Evolutionary conservation across 2,329 filamentous ascomycete species (phyloP).

Genomic region (Clonostachys chloroleuca): DNA sequence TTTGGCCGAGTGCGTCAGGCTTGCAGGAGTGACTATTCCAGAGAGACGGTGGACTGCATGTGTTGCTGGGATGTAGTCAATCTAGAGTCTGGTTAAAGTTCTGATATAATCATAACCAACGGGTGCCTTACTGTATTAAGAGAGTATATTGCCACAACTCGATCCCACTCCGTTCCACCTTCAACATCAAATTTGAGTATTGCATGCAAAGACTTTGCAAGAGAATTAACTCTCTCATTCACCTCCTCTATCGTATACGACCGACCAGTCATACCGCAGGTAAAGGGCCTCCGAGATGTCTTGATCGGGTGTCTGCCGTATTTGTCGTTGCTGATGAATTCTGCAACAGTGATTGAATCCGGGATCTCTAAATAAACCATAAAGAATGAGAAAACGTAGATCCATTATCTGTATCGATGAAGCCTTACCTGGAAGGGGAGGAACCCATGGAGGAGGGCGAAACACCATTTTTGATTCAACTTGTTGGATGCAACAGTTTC

Average conservation of each 20-base stretch:
- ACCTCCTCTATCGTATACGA: constrained; percentile 61
- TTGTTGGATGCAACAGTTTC: no score
- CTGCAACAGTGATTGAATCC: constrained; percentile 68
- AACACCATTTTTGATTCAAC: no score
- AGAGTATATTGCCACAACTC: constrained; percentile 73
- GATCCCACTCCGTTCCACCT: constrained; percentile 73
- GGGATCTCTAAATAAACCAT: constrained; percentile 47
- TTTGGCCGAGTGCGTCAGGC: constrained; percentile 65
- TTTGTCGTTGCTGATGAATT: constrained; percentile 73
- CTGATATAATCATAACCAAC: background rate
- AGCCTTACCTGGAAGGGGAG: no score
- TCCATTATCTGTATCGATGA: no score
- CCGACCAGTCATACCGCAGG: constrained; percentile 69
- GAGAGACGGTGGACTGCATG: constrained; percentile 72
- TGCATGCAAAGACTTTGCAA: constrained; percentile 64
- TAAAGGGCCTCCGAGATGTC: constrained; percentile 66
- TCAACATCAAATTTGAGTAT: constrained; percentile 65
- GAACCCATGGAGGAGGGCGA: no score
- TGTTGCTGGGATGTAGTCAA: constrained; percentile 69
- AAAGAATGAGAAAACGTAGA: background rate
- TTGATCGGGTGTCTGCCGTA: constrained; percentile 62
- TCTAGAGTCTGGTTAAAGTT: constrained; percentile 31
- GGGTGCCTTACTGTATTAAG: constrained; percentile 63
- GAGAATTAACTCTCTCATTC: constrained; percentile 58
- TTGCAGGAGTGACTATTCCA: constrained; percentile 72